Evolutionary conservation across 176 grass and related monocot species (phyloP).

Genomic region (Oryza glaberrima): DNA sequence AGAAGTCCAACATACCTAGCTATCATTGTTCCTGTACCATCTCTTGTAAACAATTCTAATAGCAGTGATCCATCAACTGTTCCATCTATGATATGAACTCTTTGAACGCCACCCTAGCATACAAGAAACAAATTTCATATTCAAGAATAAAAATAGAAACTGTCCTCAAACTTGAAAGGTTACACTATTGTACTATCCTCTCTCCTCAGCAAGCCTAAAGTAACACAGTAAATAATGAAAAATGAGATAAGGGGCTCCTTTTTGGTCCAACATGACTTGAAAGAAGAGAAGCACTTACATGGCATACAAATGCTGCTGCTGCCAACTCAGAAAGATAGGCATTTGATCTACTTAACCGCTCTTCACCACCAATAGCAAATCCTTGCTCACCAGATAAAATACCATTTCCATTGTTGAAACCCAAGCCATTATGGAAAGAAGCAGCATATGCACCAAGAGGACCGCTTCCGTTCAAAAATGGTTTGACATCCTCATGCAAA

Average conservation of each 20-base stretch:
- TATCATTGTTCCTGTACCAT: constrained; percentile 96
- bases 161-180: constrained; percentile 14
- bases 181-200: neutral
- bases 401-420: constrained; percentile 94
- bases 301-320: constrained; percentile 88
- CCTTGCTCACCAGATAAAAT: constrained; percentile 67
- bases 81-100: constrained; percentile 95
- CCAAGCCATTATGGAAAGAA: constrained; percentile 83
- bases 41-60: constrained; percentile 98
- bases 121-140: constrained; percentile 28
- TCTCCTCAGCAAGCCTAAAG: constrained; percentile 19
- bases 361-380: constrained; percentile 90
- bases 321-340: constrained; percentile 90
- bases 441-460: constrained; percentile 37
- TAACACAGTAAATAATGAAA: constrained; percentile 7
- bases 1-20: constrained; percentile 62
- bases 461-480: constrained; percentile 40
- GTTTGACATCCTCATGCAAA: neutral
- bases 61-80: constrained; percentile 77
- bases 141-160: constrained; percentile 27
- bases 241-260: neutral
- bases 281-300: constrained; percentile 62
- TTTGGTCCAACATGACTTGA: neutral
- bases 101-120: constrained; percentile 86
- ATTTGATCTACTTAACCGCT: constrained; percentile 73